Conservation (phyloP, 108 stramenopile genomes). For the Cyclotella sp. region DNA sequence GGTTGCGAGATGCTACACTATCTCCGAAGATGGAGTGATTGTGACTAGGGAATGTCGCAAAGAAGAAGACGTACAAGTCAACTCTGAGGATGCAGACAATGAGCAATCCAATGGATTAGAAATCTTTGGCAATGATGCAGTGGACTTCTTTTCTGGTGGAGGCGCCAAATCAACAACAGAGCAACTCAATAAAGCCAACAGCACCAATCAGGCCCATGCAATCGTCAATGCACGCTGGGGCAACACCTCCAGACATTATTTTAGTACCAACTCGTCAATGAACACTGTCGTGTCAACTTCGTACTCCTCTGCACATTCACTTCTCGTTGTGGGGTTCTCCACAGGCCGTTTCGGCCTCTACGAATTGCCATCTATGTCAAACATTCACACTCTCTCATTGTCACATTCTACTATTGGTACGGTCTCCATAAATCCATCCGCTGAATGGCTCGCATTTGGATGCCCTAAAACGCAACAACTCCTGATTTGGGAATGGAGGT, state of each 20-base stretch:
- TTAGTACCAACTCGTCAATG: conserved; percentile 73
- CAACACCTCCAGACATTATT: conserved; percentile 78
- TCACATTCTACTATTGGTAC: conserved; percentile 74
- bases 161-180: neutral
- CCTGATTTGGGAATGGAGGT: conserved; percentile 99
- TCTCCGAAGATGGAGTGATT: conserved; percentile 92
- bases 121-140: conserved; percentile 68
- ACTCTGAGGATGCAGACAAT: conserved; percentile 32
- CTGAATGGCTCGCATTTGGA: conserved; percentile 98
- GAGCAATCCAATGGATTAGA: conserved; percentile 54
- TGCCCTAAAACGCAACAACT: conserved; percentile 94
- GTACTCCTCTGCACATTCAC: conserved; percentile 61
- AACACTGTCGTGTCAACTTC: conserved; percentile 62
- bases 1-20: conserved; percentile 76
- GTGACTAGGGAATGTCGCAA: conserved; percentile 86
- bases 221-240: conserved; percentile 73
- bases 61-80: conserved; percentile 16
- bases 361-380: conserved; percentile 89
- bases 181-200: neutral
- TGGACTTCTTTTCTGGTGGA: conserved; percentile 82
- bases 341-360: conserved; percentile 97
- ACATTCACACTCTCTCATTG: conserved; percentile 91
- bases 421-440: conserved; percentile 86
- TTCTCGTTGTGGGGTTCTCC: conserved; percentile 92
- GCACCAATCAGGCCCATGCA: conserved; percentile 61